Conservation (phyloP, 768 basidiomycete genomes). For the Mycena leptocephala region DNA sequence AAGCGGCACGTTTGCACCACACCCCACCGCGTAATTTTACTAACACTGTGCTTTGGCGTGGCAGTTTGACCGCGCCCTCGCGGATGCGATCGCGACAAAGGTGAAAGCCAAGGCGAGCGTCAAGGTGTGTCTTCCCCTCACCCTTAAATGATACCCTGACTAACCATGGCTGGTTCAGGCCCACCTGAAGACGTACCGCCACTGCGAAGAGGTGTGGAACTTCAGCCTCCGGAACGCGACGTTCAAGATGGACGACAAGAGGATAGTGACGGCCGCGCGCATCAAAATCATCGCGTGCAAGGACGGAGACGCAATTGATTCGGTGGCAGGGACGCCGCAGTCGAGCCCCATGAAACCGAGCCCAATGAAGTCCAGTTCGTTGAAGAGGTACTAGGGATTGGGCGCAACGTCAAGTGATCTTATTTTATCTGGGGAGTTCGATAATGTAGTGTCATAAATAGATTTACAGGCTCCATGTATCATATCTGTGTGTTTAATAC, state of each 20-base stretch:
- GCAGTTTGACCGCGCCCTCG: slow-evolving; percentile 4
- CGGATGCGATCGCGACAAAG: not conserved
- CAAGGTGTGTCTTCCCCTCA: not conserved
- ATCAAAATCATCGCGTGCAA: slow-evolving; percentile 3
- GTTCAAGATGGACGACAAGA: not conserved
- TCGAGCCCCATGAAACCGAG: not conserved
- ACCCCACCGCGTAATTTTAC: not conserved
- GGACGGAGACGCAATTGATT: not conserved
- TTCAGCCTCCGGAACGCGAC: not conserved
- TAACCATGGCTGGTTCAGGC: not conserved
- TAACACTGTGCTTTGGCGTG: too few species aligned
- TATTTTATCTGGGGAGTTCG: too few species aligned
- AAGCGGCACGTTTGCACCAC: not conserved
- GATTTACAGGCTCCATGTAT: too few species aligned
- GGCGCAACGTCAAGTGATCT: too few species aligned
- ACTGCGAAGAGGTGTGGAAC: not conserved
- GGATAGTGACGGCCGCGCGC: not conserved
- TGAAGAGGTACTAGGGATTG: too few species aligned
- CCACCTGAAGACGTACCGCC: not conserved
- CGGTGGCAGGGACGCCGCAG: not conserved
- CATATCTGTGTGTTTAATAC: too few species aligned
- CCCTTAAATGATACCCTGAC: not conserved
- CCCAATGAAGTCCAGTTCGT: not conserved
- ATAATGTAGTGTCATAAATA: too few species aligned
- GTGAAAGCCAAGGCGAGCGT: not conserved